Percentiles rank a stretch among this genome's conserved stretches.
Conservation (phyloP, 2,329 filamentous ascomycete species). For the Didymella arachidicola region DNA sequence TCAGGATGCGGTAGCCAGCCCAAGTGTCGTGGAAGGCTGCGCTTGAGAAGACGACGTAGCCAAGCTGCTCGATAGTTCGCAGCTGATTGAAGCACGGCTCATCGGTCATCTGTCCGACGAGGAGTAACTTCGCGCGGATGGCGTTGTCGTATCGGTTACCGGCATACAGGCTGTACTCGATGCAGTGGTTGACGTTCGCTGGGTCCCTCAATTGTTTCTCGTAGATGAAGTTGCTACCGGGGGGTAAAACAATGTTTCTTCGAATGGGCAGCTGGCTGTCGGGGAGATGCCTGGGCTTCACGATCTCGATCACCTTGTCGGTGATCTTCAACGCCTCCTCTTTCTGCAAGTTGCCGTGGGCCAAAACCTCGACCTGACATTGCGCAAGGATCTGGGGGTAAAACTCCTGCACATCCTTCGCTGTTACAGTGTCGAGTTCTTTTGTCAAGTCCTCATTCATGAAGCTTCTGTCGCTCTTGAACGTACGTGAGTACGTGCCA, state of each 20-base stretch:
- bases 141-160: constrained; percentile 65
- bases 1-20: constrained; percentile 81
- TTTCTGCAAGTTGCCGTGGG: constrained; percentile 92
- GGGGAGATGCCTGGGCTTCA: constrained; percentile 78
- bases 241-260: constrained; percentile 78
- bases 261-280: constrained; percentile 80
- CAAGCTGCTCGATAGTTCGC: constrained; percentile 94
- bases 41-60: constrained; percentile 93
- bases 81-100: constrained; percentile 95
- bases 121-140: constrained; percentile 76
- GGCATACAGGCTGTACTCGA: constrained; percentile 57
- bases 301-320: constrained; percentile 77
- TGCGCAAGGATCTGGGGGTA: constrained; percentile 82
- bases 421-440: constrained; percentile 77
- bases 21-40: constrained; percentile 77
- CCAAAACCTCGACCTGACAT: constrained; percentile 85
- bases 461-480: constrained; percentile 78
- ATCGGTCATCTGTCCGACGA: constrained; percentile 88
- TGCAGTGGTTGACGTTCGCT: constrained; percentile 74
- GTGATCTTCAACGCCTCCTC: constrained; percentile 89
- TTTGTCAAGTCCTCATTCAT: constrained; percentile 80
- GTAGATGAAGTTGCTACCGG: constrained; percentile 84
- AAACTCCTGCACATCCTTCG: constrained; percentile 77
- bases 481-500: constrained; percentile 79
- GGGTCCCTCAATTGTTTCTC: constrained; percentile 82